A percentile compares a stretch with the other conserved stretches of the same genome.
Conservation (phyloP, 306 rosid genomes). For the Herpetospermum pedunculosum region DNA sequence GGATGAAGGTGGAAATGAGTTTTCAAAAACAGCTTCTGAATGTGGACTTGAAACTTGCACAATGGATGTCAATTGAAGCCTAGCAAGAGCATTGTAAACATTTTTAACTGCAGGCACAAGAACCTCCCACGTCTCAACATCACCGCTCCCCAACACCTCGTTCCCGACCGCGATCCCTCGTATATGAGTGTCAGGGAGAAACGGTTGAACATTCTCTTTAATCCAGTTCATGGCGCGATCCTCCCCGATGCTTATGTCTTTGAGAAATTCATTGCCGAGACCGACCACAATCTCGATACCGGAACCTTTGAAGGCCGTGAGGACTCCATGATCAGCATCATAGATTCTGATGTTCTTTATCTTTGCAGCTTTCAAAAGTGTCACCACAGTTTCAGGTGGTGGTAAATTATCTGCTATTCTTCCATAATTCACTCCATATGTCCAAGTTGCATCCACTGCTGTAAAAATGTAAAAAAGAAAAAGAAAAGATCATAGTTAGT, state of each 20-base stretch:
- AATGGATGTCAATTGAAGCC: conserved; percentile 27
- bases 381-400: conserved; percentile 64
- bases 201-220: conserved; percentile 66
- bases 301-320: conserved; percentile 69
- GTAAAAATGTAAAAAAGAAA: conserved; percentile 1
- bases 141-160: conserved; percentile 56
- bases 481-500: neutral
- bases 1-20: conserved; percentile 76
- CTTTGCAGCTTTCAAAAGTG: conserved; percentile 79
- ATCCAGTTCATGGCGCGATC: conserved; percentile 85
- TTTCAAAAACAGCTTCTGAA: conserved; percentile 82
- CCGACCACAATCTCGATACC: conserved; percentile 53
- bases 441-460: conserved; percentile 37
- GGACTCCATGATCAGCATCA: conserved; percentile 53
- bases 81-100: conserved; percentile 42
- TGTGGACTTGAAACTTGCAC: conserved; percentile 82
- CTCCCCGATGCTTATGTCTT: conserved; percentile 49
- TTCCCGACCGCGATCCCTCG: conserved; percentile 75
- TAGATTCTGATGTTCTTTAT: conserved; percentile 65
- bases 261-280: conserved; percentile 41
- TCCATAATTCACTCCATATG: conserved; percentile 89
- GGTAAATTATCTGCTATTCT: conserved; percentile 71
- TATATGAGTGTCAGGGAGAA: conserved; percentile 59
- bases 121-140: conserved; percentile 49
- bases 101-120: conserved; percentile 65